Evolutionary conservation across 2,329 filamentous ascomycete species (phyloP).

Genomic region (Metarhizium anisopliae): DNA sequence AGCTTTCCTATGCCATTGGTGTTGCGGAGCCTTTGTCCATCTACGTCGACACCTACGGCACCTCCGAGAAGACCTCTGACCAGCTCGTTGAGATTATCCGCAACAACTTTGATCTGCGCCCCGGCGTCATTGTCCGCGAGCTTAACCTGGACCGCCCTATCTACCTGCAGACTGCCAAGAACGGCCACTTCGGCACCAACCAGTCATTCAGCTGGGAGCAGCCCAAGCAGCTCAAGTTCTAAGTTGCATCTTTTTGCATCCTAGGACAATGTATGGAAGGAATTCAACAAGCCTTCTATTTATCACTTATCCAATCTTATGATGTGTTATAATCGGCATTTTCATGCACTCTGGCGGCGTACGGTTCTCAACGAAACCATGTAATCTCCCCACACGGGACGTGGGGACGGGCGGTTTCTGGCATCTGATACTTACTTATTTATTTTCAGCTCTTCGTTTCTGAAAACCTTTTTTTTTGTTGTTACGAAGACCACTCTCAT

Average conservation of each 20-base stretch:
- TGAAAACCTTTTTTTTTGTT: slow-evolving; percentile 10
- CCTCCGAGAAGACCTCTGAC: slow-evolving; percentile 77
- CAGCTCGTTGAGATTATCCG: slow-evolving; percentile 93
- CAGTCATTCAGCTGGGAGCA: slow-evolving; percentile 97
- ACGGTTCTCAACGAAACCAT: slow-evolving; percentile 40
- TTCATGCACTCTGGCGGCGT: slow-evolving; percentile 30
- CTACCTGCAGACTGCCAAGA: slow-evolving; percentile 98
- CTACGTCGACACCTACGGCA: slow-evolving; percentile 97
- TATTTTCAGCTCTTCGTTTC: slow-evolving; percentile 5
- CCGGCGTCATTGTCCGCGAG: slow-evolving; percentile 97
- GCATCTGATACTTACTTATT: slow-evolving; percentile 20
- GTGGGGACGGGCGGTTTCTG: slow-evolving; percentile 25
- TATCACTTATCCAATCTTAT: slow-evolving; percentile 18
- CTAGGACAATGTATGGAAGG: slow-evolving; percentile 18
- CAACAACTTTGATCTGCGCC: slow-evolving; percentile 94
- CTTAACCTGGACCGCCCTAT: slow-evolving; percentile 92
- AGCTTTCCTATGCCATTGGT: slow-evolving; percentile 99
- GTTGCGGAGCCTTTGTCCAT: slow-evolving; percentile 96
- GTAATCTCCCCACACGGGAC: slow-evolving; percentile 20
- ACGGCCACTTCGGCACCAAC: slow-evolving; percentile 97
- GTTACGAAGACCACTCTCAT: slow-evolving; percentile 16
- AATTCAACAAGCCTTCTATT: slow-evolving; percentile 32
- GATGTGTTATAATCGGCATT: slow-evolving; percentile 28
- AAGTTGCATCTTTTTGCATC: slow-evolving; percentile 32
- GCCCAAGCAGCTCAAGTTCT: slow-evolving; percentile 90